Conservation (phyloP, 176 grass and related monocot species). For the sorghum (Sorghum bicolor) region DNA sequence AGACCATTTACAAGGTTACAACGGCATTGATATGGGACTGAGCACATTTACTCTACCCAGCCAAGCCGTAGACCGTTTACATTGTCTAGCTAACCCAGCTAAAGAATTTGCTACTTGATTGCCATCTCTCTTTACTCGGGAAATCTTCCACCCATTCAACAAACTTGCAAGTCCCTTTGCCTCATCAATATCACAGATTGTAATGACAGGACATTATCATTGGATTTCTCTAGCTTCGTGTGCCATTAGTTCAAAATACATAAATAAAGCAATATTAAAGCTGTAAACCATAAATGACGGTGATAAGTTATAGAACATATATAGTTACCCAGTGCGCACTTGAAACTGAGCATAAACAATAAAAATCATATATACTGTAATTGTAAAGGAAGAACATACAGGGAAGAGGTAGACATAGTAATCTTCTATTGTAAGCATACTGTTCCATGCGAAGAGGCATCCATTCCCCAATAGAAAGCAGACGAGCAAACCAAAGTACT, state of each 20-base stretch:
- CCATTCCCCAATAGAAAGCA: slow-evolving; percentile 43
- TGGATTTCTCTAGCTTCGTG: not conserved
- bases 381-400: not conserved
- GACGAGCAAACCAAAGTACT: slow-evolving; percentile 27
- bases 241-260: not conserved
- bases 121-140: too few relatives aligned
- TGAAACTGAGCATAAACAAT: not conserved
- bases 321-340: not conserved
- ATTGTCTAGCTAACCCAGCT: too few relatives aligned
- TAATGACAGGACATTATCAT: not conserved
- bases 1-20: too few relatives aligned
- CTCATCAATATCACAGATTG: not conserved
- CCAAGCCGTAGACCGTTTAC: too few relatives aligned
- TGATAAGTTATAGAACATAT: not conserved
- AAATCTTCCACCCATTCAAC: too few relatives aligned
- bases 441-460: slow-evolving; percentile 45
- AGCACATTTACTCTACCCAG: too few relatives aligned
- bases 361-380: not conserved
- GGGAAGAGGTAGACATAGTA: slow-evolving; percentile 44
- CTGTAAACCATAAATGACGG: not conserved
- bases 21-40: too few relatives aligned
- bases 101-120: too few relatives aligned
- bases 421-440: slow-evolving; percentile 55
- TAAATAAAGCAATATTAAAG: not conserved
- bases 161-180: too few relatives aligned